Conservation (phyloP, 352 stramenopile species). For the Elongisporangium prolatum region DNA sequence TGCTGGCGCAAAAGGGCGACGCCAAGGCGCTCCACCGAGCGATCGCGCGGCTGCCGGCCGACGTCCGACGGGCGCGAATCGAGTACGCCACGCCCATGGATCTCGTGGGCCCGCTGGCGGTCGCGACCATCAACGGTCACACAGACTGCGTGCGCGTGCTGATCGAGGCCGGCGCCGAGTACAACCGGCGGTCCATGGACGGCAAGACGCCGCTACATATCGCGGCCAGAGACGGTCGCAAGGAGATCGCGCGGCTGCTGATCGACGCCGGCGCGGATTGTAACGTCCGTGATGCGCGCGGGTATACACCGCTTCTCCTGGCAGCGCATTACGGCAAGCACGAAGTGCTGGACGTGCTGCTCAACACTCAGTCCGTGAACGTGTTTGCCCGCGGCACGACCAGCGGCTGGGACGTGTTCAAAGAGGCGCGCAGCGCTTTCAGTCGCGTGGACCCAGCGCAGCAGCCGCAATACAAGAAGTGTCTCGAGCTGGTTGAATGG, state of each 20-base stretch:
- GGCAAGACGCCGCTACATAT: neutral
- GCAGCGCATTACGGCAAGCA: conserved; percentile 10
- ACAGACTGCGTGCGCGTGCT: neutral
- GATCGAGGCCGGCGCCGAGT: neutral
- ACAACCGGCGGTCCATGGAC: neutral
- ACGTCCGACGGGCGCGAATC: neutral
- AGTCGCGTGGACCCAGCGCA: neutral
- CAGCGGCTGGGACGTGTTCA: neutral
- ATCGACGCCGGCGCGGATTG: conserved; percentile 38
- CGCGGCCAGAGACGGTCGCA: neutral
- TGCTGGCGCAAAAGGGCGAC: neutral
- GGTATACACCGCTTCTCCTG: conserved; percentile 52
- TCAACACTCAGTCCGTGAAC: neutral
- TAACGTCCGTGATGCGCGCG: conserved; percentile 49
- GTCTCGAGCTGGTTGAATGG: neutral
- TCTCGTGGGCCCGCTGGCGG: neutral
- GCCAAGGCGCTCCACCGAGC: neutral
- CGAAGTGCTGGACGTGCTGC: neutral
- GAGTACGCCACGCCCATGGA: neutral
- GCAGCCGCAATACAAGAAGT: neutral
- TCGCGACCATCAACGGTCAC: neutral
- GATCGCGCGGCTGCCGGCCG: neutral
- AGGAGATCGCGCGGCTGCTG: conserved; percentile 13
- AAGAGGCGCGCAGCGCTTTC: neutral
- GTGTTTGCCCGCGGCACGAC: neutral